A percentile compares a stretch with the other conserved stretches of the same genome.
Evolutionary conservation across 139 green algal species (phyloP).

Genomic region (Auxenochlorella pyrenoidosa): DNA sequence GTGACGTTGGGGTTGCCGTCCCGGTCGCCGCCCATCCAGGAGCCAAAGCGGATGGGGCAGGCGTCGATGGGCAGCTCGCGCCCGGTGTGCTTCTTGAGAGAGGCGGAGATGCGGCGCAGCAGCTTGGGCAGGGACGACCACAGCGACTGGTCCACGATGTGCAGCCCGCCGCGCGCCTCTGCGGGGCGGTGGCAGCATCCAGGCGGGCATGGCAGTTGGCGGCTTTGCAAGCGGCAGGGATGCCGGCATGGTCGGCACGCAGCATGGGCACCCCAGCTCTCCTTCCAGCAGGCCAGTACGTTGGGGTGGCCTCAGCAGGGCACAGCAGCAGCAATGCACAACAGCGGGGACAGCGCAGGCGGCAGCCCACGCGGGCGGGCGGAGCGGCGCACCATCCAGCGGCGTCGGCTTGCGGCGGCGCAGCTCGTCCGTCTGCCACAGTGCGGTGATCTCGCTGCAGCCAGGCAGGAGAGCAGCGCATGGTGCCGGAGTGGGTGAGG

Average conservation of each 20-base stretch:
- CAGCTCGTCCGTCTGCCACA: conserved; percentile 98
- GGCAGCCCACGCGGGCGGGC: background rate
- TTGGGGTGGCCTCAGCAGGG: background rate
- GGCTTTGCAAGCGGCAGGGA: no score
- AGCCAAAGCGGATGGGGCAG: conserved; percentile 78
- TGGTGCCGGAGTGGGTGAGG: background rate
- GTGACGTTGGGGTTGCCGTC: conserved; percentile 97
- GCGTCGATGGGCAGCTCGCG: conserved; percentile 83
- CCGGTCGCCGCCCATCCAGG: conserved; percentile 97
- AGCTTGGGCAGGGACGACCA: conserved; percentile 87
- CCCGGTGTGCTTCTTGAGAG: conserved; percentile 87
- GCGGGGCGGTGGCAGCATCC: background rate
- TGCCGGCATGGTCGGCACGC: background rate
- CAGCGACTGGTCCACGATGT: conserved; percentile 95
- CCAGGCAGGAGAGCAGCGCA: background rate
- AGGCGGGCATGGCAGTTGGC: background rate
- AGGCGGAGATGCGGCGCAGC: conserved; percentile 80
- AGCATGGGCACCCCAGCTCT: background rate
- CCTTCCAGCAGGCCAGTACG: no score
- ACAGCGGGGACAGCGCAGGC: background rate
- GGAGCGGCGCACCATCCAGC: conserved; percentile 74
- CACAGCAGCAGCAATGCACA: background rate
- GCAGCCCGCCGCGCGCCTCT: conserved; percentile 93
- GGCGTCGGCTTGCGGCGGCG: conserved; percentile 87
- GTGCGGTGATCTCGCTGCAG: conserved; percentile 77